Base-by-base conservation (phyloP, 352 stramenopile genomes). In the Globisporangium yorkense region DNA sequence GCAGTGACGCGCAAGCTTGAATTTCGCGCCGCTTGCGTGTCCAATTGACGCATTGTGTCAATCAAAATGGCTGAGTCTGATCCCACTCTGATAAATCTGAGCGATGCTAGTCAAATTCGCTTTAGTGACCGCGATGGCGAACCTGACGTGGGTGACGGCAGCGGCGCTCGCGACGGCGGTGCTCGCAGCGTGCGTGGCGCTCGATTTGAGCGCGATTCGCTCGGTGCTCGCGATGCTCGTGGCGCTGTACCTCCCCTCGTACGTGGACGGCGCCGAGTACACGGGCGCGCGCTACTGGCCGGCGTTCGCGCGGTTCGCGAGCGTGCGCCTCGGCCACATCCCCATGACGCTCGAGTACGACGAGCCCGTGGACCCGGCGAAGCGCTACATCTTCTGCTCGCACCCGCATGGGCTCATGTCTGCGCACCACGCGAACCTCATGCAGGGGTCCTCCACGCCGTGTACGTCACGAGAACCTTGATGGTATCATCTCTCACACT, bases 361-460 rank as follows among this genome's bases (percentile, higher is more conserved):
- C 51, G 71, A 81, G 51, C 67, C 68, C 9, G 60, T 92, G 47
- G 71, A 87, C 39, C 70, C 77, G 5, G 57, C 51, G 31, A 80
- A 77, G 67, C 82, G 90, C 58, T 85, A 92, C 56, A 83, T 94
- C 31, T 89, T 91, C 51, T 87, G 71, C 55, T 88, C 76, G 3
- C 84, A 94, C 51, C 84, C 84, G 41, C 84, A 94, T 53, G 84
- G 82, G 15, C 54, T 92, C 12, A 49, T 89, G 44, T 94, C 84
- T 10, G 72, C 60, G 39, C 80, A 92, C 56, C 80, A 94, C 58
- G 84, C 77, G 0, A 64, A 77, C 20, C 63, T 92, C 27, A 64
- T 92, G 67, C 67, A 68, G 15, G 81, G 81, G 7, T 72, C 72
- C 1, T 87, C 79, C 6, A 70, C 63, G 60, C 84, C 83, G 47